Evolutionary conservation across 1,284 basidiomycete species (phyloP).

Genomic region (Ceratobasidium theobromae): DNA sequence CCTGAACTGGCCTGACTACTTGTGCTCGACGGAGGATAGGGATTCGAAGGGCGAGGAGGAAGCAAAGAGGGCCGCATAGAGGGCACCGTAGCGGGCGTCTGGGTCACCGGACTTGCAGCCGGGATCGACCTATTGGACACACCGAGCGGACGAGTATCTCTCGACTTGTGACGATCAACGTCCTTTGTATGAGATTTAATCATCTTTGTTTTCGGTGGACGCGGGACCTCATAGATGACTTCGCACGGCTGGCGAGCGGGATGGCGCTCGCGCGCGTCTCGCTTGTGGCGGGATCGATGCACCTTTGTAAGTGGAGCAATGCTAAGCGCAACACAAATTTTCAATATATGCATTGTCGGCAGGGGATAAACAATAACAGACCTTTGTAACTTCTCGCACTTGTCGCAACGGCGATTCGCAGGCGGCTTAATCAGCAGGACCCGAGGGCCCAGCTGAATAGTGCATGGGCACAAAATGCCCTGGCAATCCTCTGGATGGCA

Average conservation of each 20-base stretch:
- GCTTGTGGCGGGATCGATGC: conserved; percentile 24
- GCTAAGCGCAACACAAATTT: conserved; percentile 5
- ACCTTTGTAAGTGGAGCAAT: conserved; percentile 21
- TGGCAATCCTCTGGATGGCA: conserved; percentile 30
- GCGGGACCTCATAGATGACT: conserved; percentile 15
- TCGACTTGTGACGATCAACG: conserved; percentile 25
- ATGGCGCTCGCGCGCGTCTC: conserved; percentile 26
- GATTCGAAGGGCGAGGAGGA: conserved; percentile 26
- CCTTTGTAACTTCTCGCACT: conserved; percentile 29
- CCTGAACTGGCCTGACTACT: conserved; percentile 19
- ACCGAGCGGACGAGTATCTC: conserved; percentile 16
- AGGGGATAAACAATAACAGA: background rate
- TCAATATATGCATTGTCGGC: conserved; percentile 1
- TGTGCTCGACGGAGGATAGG: conserved; percentile 24
- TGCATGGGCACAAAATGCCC: conserved; percentile 27
- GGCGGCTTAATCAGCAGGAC: conserved; percentile 29
- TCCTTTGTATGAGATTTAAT: conserved; percentile 28
- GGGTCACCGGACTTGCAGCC: conserved; percentile 16
- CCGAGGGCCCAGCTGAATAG: conserved; percentile 19
- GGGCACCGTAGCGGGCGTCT: conserved; percentile 16
- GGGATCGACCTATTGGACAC: background rate
- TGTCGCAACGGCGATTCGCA: conserved; percentile 25
- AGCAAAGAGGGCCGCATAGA: conserved; percentile 27
- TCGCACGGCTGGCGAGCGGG: conserved; percentile 27
- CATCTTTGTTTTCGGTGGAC: background rate